Evolutionary conservation across 1,139 yeast genomes (phyloP).

Genomic region (Lodderomyces pseudojiufengensis): DNA sequence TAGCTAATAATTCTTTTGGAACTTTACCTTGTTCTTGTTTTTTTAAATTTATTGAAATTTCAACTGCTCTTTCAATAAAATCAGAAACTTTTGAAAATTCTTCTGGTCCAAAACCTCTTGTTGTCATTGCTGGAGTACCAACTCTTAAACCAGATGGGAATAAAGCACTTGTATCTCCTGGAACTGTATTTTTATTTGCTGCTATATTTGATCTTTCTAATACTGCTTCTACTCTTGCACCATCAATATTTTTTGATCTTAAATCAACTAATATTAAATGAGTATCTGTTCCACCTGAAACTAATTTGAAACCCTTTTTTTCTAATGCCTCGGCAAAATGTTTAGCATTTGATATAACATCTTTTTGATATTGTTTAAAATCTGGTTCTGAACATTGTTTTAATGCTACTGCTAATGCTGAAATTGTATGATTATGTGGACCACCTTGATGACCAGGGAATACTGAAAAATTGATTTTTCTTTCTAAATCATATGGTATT

Average conservation of each 20-base stretch:
- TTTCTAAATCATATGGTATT: conserved; percentile 79
- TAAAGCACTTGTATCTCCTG: conserved; percentile 92
- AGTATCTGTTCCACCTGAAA: conserved; percentile 91
- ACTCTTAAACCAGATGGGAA: conserved; percentile 95
- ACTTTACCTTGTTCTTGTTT: conserved; percentile 55
- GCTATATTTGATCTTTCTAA: conserved; percentile 90
- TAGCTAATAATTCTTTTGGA: conserved; percentile 60
- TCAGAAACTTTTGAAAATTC: conserved; percentile 79
- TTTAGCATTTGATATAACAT: conserved; percentile 77
- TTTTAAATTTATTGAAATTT: conserved; percentile 58
- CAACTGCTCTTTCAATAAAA: conserved; percentile 76
- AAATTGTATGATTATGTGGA: conserved; percentile 96
- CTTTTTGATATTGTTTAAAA: conserved; percentile 78
- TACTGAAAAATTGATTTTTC: conserved; percentile 88
- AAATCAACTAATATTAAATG: conserved; percentile 86
- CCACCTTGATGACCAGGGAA: conserved; percentile 99
- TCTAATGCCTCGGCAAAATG: conserved; percentile 69
- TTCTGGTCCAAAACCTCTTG: conserved; percentile 80
- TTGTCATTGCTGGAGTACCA: conserved; percentile 98
- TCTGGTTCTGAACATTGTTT: conserved; percentile 87
- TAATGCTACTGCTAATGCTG: conserved; percentile 91
- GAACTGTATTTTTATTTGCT: conserved; percentile 92
- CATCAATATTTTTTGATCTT: conserved; percentile 83
- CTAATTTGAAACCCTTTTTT: conserved; percentile 69
- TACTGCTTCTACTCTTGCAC: conserved; percentile 92